Base-by-base conservation (phyloP, 2,329 filamentous ascomycete species). In the Botrytis sinoallii region DNA sequence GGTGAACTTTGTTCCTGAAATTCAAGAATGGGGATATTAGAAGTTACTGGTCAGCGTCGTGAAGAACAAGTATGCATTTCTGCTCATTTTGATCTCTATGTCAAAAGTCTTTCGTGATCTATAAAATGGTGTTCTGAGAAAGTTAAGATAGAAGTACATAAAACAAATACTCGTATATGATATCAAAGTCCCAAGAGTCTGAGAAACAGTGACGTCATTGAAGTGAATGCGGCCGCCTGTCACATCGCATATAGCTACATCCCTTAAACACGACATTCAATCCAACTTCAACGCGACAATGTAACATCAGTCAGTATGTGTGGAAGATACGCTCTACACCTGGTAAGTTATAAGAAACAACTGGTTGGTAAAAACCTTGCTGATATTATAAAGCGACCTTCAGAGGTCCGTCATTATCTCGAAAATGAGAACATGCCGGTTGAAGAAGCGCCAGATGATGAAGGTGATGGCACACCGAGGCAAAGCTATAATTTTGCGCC, bases 401-500 rank as follows among this genome's bases (percentile, higher is more conserved):
- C 90, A 38, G 91, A 94, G 81, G 87, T 97, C 74, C 91, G 92
- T 70, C 88, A 86, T 72, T 90, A 92, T 81, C 85, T 98, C 10
- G 87, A 93, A 79, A 87, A 94, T 52, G 88, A 94, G 78, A 86
- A 91, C 75, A 93, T 97, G 89, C 88, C 87, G 3, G 89, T 93
- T 4, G 86, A 91, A 73, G 89, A 94, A 73, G 89, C 88, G 0
- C 93, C 93, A 0, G 87, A 88, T 6, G 93, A 97, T 77, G 89
- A 93, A 29, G 88, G 85, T 65, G 84, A 79, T 25, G 82, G 79
- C 3, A 83, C 85, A 1, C 88, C 89, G 1, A 88, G 92, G 55
- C 92, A 93, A 80, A 94, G 89, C 52, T 97, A 97, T 84, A 98
- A 98, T 82, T 97, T 99, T 81, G 94, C 95, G 0, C 96, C 96